Evolutionary conservation across 1,284 basidiomycete species (phyloP).

Genomic region (Tylopilus orsonianus): DNA sequence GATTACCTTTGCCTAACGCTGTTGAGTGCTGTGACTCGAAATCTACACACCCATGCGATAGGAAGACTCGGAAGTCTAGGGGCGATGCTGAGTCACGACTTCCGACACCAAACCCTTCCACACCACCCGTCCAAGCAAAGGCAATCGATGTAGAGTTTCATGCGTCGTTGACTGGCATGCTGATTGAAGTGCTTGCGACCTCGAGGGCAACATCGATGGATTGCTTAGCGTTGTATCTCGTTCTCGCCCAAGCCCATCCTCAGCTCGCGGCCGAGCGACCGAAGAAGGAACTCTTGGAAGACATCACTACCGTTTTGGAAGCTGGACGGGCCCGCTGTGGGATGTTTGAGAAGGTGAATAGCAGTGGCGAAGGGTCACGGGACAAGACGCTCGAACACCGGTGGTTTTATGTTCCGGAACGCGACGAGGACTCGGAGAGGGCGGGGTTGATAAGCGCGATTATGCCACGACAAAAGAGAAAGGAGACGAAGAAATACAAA

Average conservation of each 20-base stretch:
- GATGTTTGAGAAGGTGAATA: constrained; percentile 71
- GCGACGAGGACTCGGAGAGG: constrained; percentile 66
- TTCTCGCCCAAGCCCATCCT: constrained; percentile 54
- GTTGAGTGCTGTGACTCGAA: constrained; percentile 1
- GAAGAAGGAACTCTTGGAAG: constrained; percentile 48
- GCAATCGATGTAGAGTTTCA: constrained; percentile 17
- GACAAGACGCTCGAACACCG: constrained; percentile 56
- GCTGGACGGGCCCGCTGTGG: constrained; percentile 50
- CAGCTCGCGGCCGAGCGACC: constrained; percentile 41
- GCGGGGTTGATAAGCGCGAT: constrained; percentile 62
- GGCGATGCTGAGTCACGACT: not conserved
- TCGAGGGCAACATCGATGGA: constrained; percentile 69
- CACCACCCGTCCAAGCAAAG: not conserved
- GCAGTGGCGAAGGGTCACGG: constrained; percentile 50
- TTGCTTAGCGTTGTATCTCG: constrained; percentile 51
- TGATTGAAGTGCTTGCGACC: constrained; percentile 71
- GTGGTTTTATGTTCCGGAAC: constrained; percentile 76
- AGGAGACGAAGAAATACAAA: constrained; percentile 75
- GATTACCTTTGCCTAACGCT: constrained; percentile 3
- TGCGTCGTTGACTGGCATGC: constrained; percentile 54
- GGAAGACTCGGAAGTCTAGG: not conserved
- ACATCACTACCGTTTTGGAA: constrained; percentile 52
- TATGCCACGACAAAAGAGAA: constrained; percentile 73
- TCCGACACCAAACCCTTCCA: not conserved
- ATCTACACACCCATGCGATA: constrained; percentile 1